A percentile compares a stretch with the other conserved stretches of the same genome.
Evolutionary conservation across 2,329 filamentous ascomycete genomes (phyloP).

Genomic region (Aspergillus brasiliensis): DNA sequence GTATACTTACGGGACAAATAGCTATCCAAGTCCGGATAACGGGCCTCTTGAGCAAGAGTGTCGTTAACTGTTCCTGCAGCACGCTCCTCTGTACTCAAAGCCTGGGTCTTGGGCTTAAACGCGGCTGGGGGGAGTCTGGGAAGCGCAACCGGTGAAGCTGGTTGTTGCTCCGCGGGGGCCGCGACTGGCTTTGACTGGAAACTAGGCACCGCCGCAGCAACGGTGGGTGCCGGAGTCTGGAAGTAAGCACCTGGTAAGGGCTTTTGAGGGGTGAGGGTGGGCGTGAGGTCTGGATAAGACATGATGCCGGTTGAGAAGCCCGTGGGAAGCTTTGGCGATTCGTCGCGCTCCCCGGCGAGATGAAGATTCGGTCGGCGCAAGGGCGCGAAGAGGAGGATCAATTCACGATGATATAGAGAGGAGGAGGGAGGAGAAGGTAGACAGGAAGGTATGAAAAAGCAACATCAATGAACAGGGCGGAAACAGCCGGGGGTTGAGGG

Average conservation of each 20-base stretch:
- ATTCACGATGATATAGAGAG: conserved; percentile 15
- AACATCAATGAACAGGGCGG: conserved; percentile 23
- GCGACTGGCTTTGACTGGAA: conserved; percentile 33
- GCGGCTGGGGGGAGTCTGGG: conserved; percentile 40
- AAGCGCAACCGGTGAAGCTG: conserved; percentile 34
- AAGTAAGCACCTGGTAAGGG: conserved; percentile 47
- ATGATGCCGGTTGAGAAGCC: conserved; percentile 33
- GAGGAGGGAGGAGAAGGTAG: conserved; percentile 16
- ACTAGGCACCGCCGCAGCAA: conserved; percentile 39
- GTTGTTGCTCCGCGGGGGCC: conserved; percentile 24
- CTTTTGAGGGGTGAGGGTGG: conserved; percentile 41
- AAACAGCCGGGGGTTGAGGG: conserved; percentile 7
- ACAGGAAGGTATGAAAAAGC: conserved; percentile 6
- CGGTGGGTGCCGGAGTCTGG: conserved; percentile 42
- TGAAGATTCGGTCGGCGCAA: conserved; percentile 22
- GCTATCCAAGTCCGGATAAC: conserved; percentile 84
- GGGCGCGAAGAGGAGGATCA: conserved; percentile 9
- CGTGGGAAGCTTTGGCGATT: conserved; percentile 13
- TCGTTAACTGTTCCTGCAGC: conserved; percentile 83
- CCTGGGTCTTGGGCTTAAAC: conserved; percentile 50
- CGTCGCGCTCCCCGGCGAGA: conserved; percentile 29
- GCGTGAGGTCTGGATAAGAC: conserved; percentile 44
- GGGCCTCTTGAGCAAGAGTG: conserved; percentile 72
- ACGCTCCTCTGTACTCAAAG: conserved; percentile 71
- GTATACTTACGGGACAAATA: conserved; percentile 78